Conservation (phyloP, 257 asterid species). For the Solanum rostratum region DNA sequence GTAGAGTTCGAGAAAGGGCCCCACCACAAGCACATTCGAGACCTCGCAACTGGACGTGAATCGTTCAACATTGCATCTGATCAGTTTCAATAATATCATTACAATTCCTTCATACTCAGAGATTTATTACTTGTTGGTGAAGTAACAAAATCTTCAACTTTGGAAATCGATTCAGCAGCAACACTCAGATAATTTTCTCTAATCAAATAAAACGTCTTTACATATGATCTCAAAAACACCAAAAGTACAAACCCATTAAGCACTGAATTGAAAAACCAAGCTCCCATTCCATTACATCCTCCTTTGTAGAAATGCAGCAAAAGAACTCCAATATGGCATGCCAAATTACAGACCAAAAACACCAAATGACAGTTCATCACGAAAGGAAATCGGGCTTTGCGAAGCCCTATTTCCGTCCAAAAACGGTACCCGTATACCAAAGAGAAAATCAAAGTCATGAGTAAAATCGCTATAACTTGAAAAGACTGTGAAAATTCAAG, state of each 20-base stretch:
- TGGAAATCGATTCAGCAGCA: not conserved
- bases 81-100: too few relatives aligned
- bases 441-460: constrained; percentile 29
- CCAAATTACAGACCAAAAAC: constrained; percentile 24
- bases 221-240: constrained; percentile 26
- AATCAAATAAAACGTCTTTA: constrained; percentile 1
- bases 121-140: not conserved
- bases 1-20: too few relatives aligned
- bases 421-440: constrained; percentile 43
- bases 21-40: too few relatives aligned
- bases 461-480: constrained; percentile 53
- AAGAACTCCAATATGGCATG: constrained; percentile 48
- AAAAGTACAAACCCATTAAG: constrained; percentile 36
- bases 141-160: not conserved
- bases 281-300: constrained; percentile 88
- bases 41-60: too few relatives aligned
- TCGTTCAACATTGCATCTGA: too few relatives aligned
- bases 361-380: constrained; percentile 33
- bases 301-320: constrained; percentile 53
- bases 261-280: constrained; percentile 56
- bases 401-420: constrained; percentile 30
- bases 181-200: not conserved
- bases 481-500: constrained; percentile 75
- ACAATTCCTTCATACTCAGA: not conserved
- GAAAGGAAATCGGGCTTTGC: constrained; percentile 16